Evolutionary conservation across 2,329 filamentous ascomycete species (phyloP).

Genomic region (Verticillium zaregamsianum): DNA sequence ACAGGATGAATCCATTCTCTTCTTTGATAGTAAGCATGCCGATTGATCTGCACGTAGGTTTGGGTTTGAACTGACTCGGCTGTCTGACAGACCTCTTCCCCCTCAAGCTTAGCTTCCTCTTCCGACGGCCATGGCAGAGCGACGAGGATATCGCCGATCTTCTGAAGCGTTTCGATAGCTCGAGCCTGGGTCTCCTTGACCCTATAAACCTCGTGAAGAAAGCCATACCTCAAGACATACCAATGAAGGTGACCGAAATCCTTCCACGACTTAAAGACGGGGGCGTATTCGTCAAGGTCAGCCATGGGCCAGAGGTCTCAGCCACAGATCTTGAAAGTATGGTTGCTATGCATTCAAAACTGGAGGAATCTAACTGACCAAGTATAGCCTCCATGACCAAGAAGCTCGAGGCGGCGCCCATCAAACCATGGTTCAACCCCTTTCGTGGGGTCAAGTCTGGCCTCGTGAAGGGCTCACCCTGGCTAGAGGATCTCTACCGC

Average conservation of each 20-base stretch:
- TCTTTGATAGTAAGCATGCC: slow-evolving; percentile 71
- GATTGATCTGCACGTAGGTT: neutral
- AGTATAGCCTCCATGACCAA: slow-evolving; percentile 49
- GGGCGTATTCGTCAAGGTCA: slow-evolving; percentile 88
- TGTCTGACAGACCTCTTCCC: slow-evolving; percentile 70
- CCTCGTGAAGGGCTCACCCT: slow-evolving; percentile 78
- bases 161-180: slow-evolving; percentile 46
- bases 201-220: slow-evolving; percentile 52
- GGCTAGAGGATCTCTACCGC: slow-evolving; percentile 88
- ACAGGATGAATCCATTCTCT: slow-evolving; percentile 77
- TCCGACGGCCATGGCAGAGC: slow-evolving; percentile 41
- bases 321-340: slow-evolving; percentile 39
- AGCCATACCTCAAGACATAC: slow-evolving; percentile 58
- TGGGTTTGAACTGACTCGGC: neutral
- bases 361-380: slow-evolving; percentile 6
- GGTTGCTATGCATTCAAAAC: neutral
- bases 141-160: slow-evolving; percentile 45
- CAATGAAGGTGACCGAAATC: slow-evolving; percentile 73
- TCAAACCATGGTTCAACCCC: slow-evolving; percentile 89
- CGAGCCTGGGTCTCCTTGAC: slow-evolving; percentile 45
- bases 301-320: slow-evolving; percentile 37
- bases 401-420: slow-evolving; percentile 63
- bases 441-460: slow-evolving; percentile 67
- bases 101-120: slow-evolving; percentile 55
- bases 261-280: slow-evolving; percentile 85